Base-by-base conservation (phyloP, 1,284 basidiomycete species). In the Cutaneotrichosporon cyanovorans region DNA sequence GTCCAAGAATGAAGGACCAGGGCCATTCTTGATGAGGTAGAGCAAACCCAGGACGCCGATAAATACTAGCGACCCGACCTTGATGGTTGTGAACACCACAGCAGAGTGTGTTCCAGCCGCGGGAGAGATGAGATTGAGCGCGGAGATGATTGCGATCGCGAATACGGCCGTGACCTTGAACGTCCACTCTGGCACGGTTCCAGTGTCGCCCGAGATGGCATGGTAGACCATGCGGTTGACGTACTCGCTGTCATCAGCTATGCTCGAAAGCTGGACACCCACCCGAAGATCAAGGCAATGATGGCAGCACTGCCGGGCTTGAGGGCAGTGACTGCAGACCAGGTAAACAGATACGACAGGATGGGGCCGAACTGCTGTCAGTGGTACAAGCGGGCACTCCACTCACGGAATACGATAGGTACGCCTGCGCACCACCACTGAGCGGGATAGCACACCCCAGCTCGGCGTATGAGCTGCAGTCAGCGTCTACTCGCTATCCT, bases 381-480 rank as follows among this genome's bases (percentile, higher is more conserved):
- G 42, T 21, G 10, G 16, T 1, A 34, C 12, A n/a, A n/a, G n/a
- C 14, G 28, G 7, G 22, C 1, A 12, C 25, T 5, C 14, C 10
- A 49, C 68, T 54, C 42, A 67, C 68, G 5, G 88, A 80, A 65
- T 92, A 93, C 20, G 83, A 81, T 15, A 96, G 80, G 68, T 97
- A 87, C 15, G 83, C 90, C 67, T 95, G 91, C 14, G 89, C 83
- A 20, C 91, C 91, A 21, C 90, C 91, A 58, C 91, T 75, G 8
- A 76, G 53, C 0, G 75, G 75, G 19, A 77, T 76, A 0, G 74
- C 72, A 31, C 74, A 71, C 1, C 75, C 76, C 4, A 95, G 75
- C 71, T 93, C 87, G 8, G 88, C 87, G 65, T 84, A 92, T 57
- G 84, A 88, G 65, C 85, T 88, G 34, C 18, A n/a, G 43, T 38